These are phyloP conservation scores for Eucalyptus curtisii DNA, from an alignment of 345 rosid species.

Conservation along the genomic window DNA sequence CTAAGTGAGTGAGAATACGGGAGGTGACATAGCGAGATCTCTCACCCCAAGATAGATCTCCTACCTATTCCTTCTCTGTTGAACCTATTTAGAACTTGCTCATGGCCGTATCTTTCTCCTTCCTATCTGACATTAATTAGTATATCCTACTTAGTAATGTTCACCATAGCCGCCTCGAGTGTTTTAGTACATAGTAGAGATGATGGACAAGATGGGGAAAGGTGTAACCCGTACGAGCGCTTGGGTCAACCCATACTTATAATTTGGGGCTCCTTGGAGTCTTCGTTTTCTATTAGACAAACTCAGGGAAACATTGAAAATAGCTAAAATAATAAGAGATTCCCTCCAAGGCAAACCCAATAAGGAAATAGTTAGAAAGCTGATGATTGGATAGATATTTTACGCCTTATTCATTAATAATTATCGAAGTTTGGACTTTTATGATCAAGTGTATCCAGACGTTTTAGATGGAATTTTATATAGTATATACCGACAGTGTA, in stretches of 20 bases:
- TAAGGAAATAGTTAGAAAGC: not conserved
- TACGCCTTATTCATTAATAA: not conserved
- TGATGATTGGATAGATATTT: not conserved
- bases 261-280: not conserved
- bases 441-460: not conserved
- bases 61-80: too few relatives aligned
- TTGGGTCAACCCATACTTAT: not conserved
- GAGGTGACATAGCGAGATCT: too few relatives aligned
- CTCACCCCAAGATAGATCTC: too few relatives aligned
- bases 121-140: not conserved
- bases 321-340: not conserved
- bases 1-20: fast-evolving
- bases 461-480: not conserved
- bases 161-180: not conserved
- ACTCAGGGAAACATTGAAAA: not conserved
- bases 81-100: too few relatives aligned
- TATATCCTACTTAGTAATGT: not conserved
- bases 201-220: not conserved
- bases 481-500: not conserved
- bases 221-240: not conserved
- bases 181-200: not conserved
- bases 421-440: not conserved
- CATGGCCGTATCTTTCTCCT: not conserved
- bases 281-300: not conserved
- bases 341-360: not conserved